phyloP scores from a whole-genome alignment of 495 filamentous ascomycete genomes.

The Neurospora intermedia region DNA sequence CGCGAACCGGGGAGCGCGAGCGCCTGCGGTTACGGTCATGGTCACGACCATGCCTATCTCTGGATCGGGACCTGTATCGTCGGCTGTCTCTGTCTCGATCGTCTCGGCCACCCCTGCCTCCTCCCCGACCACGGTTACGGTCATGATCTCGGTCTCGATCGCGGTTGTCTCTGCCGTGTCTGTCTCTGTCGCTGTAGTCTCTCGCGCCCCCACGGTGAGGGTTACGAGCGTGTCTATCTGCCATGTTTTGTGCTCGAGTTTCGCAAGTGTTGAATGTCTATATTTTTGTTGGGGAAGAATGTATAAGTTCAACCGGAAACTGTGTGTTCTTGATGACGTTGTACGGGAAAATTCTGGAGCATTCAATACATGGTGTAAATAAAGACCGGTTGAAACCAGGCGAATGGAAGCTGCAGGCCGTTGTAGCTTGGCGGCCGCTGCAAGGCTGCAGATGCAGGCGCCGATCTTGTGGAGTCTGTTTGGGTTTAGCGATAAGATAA shows the following conservation, averaged over 20 bases:
- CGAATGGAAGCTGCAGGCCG: not conserved
- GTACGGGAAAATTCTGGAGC: not conserved
- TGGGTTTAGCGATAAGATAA: not conserved
- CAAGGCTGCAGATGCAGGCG: not conserved
- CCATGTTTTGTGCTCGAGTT: not conserved
- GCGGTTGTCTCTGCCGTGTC: slow-evolving; percentile 18
- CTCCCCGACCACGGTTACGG: slow-evolving; percentile 7
- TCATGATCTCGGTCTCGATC: slow-evolving; percentile 25
- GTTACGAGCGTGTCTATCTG: not conserved
- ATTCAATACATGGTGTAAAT: not conserved
- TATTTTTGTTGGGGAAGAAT: not conserved
- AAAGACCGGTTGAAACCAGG: not conserved
- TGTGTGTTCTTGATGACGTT: not conserved
- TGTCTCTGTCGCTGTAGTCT: slow-evolving; percentile 18
- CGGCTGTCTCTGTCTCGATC: slow-evolving; percentile 21
- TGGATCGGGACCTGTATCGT: slow-evolving; percentile 30
- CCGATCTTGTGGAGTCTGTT: not conserved
- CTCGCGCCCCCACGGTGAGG: not conserved
- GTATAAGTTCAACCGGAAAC: not conserved
- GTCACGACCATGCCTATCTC: slow-evolving; percentile 14
- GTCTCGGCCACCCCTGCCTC: not conserved
- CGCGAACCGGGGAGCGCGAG: slow-evolving; percentile 24
- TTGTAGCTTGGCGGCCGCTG: not conserved
- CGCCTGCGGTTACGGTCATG: slow-evolving; percentile 21
- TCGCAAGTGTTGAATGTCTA: not conserved